These are phyloP conservation scores for Ilyonectria mors-panacis DNA, from an alignment of 2,329 filamentous ascomycete species.

Conservation along the genomic window DNA sequence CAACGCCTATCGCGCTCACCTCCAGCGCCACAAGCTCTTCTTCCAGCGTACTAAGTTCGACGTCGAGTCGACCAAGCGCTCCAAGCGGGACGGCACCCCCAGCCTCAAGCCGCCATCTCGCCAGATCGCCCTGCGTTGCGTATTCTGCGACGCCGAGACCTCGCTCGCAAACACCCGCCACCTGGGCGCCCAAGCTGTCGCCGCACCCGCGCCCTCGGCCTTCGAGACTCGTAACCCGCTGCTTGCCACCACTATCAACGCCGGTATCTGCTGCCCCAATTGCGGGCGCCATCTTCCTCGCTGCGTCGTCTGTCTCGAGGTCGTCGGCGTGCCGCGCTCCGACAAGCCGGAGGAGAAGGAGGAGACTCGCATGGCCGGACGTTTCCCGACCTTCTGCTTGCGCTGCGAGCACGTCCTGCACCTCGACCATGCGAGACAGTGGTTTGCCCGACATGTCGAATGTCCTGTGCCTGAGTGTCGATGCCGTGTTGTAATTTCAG, in stretches of 20 bases:
- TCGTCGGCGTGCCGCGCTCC: slow-evolving; percentile 75
- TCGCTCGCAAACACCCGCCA: slow-evolving; percentile 60
- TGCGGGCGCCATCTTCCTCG: slow-evolving; percentile 77
- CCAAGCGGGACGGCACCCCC: slow-evolving; percentile 71
- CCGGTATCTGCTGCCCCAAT: slow-evolving; percentile 75
- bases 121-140: slow-evolving; percentile 82
- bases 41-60: slow-evolving; percentile 84
- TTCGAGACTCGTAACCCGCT: slow-evolving; percentile 67
- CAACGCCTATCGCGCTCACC: slow-evolving; percentile 77
- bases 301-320: slow-evolving; percentile 77
- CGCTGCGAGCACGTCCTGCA: slow-evolving; percentile 79
- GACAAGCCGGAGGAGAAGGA: slow-evolving; percentile 68
- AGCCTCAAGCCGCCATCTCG: slow-evolving; percentile 67
- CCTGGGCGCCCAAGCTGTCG: slow-evolving; percentile 25
- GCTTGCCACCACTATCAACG: slow-evolving; percentile 69
- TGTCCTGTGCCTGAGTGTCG: slow-evolving; percentile 79
- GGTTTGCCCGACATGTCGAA: slow-evolving; percentile 76
- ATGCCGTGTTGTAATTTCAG: slow-evolving; percentile 74
- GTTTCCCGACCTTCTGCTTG: slow-evolving; percentile 79
- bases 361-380: slow-evolving; percentile 66
- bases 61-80: slow-evolving; percentile 80
- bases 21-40: slow-evolving; percentile 81
- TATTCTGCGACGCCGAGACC: slow-evolving; percentile 79
- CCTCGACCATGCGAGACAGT: slow-evolving; percentile 76
- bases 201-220: slow-evolving; percentile 43